Evolutionary conservation across 2,329 filamentous ascomycete genomes (phyloP).

Genomic region (Aspergillus fijiensis): DNA sequence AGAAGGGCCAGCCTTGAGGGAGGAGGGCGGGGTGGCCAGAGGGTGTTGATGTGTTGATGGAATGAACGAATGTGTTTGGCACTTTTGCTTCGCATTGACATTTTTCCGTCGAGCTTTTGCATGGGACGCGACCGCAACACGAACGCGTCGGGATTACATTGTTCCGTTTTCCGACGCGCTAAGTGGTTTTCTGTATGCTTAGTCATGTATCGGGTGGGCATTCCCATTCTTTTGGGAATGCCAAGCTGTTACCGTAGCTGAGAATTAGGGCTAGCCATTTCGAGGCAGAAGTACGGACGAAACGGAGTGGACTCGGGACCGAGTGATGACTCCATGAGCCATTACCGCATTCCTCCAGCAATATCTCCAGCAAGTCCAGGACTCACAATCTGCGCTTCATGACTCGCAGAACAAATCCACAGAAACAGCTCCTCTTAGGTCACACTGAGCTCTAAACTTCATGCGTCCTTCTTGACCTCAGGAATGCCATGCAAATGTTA

Average conservation of each 20-base stretch:
- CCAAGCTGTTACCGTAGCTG: not conserved
- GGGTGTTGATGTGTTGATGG: not conserved
- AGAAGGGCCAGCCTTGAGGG: not conserved
- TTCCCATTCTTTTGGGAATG: not conserved
- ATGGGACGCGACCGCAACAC: conserved; percentile 27
- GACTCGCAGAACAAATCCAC: not conserved
- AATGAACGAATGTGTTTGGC: conserved; percentile 6
- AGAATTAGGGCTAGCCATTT: not conserved
- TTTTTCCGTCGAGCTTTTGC: conserved; percentile 15
- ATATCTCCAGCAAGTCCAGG: not conserved
- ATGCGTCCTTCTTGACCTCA: not conserved
- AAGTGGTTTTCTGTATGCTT: conserved; percentile 31
- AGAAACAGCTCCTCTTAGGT: not conserved
- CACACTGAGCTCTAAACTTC: not conserved
- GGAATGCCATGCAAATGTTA: not conserved
- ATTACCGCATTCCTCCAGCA: not conserved
- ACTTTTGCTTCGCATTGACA: conserved; percentile 4
- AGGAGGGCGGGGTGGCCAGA: not conserved
- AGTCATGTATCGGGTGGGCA: not conserved
- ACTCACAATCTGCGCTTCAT: not conserved
- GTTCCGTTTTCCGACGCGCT: conserved; percentile 28
- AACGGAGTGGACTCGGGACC: conserved; percentile 6
- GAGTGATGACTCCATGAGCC: not conserved
- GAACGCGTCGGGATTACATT: conserved; percentile 28
- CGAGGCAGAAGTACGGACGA: not conserved